Evolutionary conservation across 371 early-diverging fungal species (phyloP).

Genomic region (Nosema granulosis): DNA sequence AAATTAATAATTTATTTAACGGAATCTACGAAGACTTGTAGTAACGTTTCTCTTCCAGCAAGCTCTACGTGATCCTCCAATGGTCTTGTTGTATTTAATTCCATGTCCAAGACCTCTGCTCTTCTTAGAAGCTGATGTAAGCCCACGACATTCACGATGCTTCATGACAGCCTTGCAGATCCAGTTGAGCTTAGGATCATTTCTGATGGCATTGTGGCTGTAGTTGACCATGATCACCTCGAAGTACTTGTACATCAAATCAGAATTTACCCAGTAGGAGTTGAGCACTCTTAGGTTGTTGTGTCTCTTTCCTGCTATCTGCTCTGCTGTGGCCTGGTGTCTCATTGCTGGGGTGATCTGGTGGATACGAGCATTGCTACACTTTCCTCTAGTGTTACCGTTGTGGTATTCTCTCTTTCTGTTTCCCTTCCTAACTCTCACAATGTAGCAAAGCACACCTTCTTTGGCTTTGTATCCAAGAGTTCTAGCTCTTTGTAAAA

Average conservation of each 20-base stretch:
- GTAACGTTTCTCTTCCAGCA: slow-evolving; percentile 72
- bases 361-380: slow-evolving; percentile 86
- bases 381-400: slow-evolving; percentile 94
- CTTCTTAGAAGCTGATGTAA: slow-evolving; percentile 90
- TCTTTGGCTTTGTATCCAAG: slow-evolving; percentile 97
- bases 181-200: slow-evolving; percentile 96
- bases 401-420: slow-evolving; percentile 84
- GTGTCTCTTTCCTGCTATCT: slow-evolving; percentile 87
- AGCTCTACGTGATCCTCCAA: slow-evolving; percentile 83
- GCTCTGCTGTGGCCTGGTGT: slow-evolving; percentile 84
- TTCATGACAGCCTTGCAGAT: slow-evolving; percentile 90
- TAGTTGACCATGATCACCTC: slow-evolving; percentile 97
- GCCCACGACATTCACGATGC: slow-evolving; percentile 92
- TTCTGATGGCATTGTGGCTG: slow-evolving; percentile 86
- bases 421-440: slow-evolving; percentile 93
- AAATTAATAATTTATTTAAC: slow-evolving; percentile 54
- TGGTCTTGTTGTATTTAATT: slow-evolving; percentile 90
- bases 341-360: slow-evolving; percentile 89
- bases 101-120: slow-evolving; percentile 92
- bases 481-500: slow-evolving; percentile 94
- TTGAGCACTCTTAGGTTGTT: slow-evolving; percentile 87
- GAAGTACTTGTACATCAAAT: slow-evolving; percentile 91
- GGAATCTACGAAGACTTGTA: slow-evolving; percentile 69
- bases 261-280: slow-evolving; percentile 96
- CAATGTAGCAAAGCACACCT: slow-evolving; percentile 90